Evolutionary conservation across 768 basidiomycete species (phyloP).

Genomic region (Rubroboletus pulcherrimus): DNA sequence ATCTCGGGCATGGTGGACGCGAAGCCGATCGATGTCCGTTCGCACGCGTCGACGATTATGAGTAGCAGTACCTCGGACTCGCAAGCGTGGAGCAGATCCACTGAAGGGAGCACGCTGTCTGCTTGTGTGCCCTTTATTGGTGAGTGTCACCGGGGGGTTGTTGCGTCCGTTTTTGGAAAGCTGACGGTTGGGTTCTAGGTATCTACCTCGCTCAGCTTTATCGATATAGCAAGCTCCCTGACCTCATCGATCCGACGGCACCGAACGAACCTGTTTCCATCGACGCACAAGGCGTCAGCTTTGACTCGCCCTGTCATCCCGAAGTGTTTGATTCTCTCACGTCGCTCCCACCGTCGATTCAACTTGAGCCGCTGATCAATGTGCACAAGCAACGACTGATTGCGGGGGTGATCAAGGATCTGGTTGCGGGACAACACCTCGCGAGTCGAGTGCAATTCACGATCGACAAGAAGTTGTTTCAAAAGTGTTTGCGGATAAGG

Average conservation of each 20-base stretch:
- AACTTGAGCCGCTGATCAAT: constrained; percentile 82
- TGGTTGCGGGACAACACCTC: constrained; percentile 81
- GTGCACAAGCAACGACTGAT: constrained; percentile 85
- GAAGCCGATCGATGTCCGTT: constrained; percentile 52
- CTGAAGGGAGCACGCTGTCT: constrained; percentile 42
- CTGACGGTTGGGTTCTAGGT: constrained; percentile 39
- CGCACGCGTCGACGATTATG: constrained; percentile 52
- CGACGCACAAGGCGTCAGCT: constrained; percentile 57
- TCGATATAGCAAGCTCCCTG: constrained; percentile 63
- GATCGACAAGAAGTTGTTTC: constrained; percentile 73
- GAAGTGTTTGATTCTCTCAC: constrained; percentile 75
- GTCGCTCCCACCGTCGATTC: constrained; percentile 70
- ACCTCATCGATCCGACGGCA: constrained; percentile 79
- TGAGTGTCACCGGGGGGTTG: constrained; percentile 30
- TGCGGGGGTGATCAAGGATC: constrained; percentile 72
- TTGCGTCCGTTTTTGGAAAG: neutral
- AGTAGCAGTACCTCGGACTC: constrained; percentile 44
- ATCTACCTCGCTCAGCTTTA: constrained; percentile 73
- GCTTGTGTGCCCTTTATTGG: constrained; percentile 84
- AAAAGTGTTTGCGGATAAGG: constrained; percentile 66
- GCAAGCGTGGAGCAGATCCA: constrained; percentile 36
- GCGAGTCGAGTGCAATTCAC: constrained; percentile 68
- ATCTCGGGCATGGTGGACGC: constrained; percentile 63
- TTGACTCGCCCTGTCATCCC: constrained; percentile 68
- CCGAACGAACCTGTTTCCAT: constrained; percentile 65